phyloP scores from a whole-genome alignment of 139 green algal genomes.

The Eudorina sp. region DNA sequence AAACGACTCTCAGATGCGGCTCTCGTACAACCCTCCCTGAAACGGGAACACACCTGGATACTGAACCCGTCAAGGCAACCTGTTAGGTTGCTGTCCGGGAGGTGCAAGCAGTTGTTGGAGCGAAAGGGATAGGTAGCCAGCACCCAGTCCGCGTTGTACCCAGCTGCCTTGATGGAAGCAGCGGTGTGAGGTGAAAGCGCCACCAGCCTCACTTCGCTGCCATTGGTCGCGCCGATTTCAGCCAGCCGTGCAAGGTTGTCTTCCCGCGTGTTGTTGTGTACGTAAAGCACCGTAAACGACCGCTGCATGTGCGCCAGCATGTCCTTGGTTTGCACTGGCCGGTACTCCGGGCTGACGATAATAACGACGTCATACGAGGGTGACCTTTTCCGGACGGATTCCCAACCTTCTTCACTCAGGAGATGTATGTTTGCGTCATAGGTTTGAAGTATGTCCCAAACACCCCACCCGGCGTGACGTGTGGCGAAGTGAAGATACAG shows the following conservation, averaged over 20 bases:
- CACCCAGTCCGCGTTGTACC: conserved; percentile 31
- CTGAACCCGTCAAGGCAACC: conserved; percentile 53
- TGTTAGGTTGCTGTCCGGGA: background rate
- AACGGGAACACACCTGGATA: conserved; percentile 23
- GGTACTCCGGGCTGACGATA: conserved; percentile 55
- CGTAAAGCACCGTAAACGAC: background rate
- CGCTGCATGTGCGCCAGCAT: conserved; percentile 35
- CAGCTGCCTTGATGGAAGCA: background rate
- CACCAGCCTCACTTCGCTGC: conserved; percentile 23
- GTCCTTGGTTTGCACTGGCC: conserved; percentile 11
- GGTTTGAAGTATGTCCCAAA: background rate
- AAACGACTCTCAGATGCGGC: no score
- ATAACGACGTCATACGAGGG: conserved; percentile 45
- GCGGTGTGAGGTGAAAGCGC: conserved; percentile 55
- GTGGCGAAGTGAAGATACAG: conserved; percentile 46
- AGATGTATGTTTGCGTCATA: background rate
- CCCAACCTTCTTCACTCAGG: background rate
- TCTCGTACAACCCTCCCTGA: no score
- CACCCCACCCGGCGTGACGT: conserved; percentile 24
- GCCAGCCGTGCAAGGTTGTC: background rate
- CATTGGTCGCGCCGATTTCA: no score
- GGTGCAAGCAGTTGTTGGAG: conserved; percentile 24
- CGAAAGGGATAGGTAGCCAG: conserved; percentile 19
- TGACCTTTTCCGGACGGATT: background rate
- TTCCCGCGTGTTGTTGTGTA: conserved; percentile 55